phyloP scores from a whole-genome alignment of 2,329 filamentous ascomycete genomes.

The Geosmithia putterillii region DNA sequence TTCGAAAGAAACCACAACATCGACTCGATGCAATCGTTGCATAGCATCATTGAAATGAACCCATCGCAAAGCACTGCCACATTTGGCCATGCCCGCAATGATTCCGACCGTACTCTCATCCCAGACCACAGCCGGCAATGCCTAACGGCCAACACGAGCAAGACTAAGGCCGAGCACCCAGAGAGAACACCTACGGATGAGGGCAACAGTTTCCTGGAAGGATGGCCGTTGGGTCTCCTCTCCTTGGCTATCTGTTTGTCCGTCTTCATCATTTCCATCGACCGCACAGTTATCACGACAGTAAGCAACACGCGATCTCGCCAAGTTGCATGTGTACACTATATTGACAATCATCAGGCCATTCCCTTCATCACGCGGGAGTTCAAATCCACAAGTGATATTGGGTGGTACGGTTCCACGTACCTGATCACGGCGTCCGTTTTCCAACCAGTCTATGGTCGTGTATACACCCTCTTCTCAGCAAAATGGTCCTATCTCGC shows the following conservation, averaged over 20 bases:
- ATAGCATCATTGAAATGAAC: not conserved
- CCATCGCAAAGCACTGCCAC: not conserved
- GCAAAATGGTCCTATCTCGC: conserved; percentile 21
- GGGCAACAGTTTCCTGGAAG: not conserved
- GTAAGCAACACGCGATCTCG: not conserved
- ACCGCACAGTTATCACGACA: not conserved
- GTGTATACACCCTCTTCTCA: conserved; percentile 37
- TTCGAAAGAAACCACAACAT: not conserved
- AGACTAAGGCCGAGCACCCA: not conserved
- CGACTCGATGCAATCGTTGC: not conserved
- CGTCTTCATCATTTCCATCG: not conserved
- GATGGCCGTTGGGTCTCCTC: not conserved
- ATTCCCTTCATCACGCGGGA: conserved; percentile 37
- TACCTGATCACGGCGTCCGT: conserved; percentile 48
- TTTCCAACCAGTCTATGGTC: conserved; percentile 37
- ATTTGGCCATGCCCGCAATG: not conserved
- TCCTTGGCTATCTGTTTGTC: not conserved
- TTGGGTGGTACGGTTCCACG: conserved; percentile 48
- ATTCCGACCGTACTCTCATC: not conserved
- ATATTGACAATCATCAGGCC: conserved; percentile 16
- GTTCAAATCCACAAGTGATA: conserved; percentile 40
- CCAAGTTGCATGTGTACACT: conserved; percentile 1
- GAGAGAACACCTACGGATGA: not conserved
- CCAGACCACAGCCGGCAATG: not conserved
- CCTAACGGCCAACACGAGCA: not conserved